Percentiles rank a stretch among this genome's conserved stretches.
Evolutionary conservation across 2,329 filamentous ascomycete species (phyloP).

Genomic region (Didymellaceae sp.): DNA sequence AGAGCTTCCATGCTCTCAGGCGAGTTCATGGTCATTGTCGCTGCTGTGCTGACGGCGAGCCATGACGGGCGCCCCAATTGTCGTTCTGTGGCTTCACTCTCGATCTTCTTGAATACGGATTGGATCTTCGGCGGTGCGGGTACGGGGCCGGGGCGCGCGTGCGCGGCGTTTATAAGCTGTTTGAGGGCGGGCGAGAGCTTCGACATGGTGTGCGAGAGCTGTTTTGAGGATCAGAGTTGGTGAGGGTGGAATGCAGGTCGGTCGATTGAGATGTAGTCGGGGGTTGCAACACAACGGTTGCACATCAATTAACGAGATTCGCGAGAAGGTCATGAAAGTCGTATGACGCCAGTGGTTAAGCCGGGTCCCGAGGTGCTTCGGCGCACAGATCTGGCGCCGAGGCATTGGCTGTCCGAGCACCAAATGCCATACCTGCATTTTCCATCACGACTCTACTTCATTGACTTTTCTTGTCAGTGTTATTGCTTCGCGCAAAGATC

Average conservation of each 20-base stretch:
- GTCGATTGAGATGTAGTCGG: not conserved
- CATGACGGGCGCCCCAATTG: slow-evolving; percentile 45
- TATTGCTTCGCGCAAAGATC: too few species aligned
- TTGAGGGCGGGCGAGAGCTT: slow-evolving; percentile 46
- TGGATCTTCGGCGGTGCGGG: slow-evolving; percentile 43
- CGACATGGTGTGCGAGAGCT: slow-evolving; percentile 33
- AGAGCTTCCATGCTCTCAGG: slow-evolving; percentile 74
- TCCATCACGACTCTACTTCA: not conserved
- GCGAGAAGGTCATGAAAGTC: slow-evolving; percentile 1
- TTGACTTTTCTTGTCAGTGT: too few species aligned
- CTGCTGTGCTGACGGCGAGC: slow-evolving; percentile 64
- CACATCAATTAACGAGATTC: slow-evolving; percentile 14
- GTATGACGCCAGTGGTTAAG: slow-evolving; percentile 14
- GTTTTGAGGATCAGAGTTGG: not conserved
- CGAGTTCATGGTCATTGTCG: slow-evolving; percentile 86
- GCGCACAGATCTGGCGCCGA: slow-evolving; percentile 12
- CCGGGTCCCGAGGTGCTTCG: slow-evolving; percentile 9
- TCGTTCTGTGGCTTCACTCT: slow-evolving; percentile 38
- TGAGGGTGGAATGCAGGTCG: not conserved
- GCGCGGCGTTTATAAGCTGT: slow-evolving; percentile 45
- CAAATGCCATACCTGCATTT: not conserved
- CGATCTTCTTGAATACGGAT: slow-evolving; percentile 40
- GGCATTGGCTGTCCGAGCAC: not conserved
- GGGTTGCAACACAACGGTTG: not conserved
- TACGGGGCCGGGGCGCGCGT: slow-evolving; percentile 44